Evolutionary conservation across 139 green algal species (phyloP).

Genomic region (Haematococcus sp.): DNA sequence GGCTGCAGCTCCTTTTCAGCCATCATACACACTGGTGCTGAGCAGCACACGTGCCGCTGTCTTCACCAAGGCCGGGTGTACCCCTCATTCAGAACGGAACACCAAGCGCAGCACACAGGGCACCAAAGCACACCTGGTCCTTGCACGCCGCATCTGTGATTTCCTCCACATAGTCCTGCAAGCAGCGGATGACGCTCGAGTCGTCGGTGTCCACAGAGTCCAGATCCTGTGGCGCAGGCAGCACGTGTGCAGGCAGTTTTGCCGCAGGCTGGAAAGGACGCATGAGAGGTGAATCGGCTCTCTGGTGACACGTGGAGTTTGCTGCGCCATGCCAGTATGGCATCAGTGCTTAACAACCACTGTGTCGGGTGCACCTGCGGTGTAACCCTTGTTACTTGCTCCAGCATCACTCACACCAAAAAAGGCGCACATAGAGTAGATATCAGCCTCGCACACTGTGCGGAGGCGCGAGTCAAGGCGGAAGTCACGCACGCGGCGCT

Average conservation of each 20-base stretch:
- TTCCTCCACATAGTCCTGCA: slow-evolving; percentile 36
- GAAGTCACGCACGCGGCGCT: slow-evolving; percentile 66
- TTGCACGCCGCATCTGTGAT: slow-evolving; percentile 43
- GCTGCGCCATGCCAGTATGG: no score
- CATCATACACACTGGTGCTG: no score
- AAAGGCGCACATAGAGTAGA: slow-evolving; percentile 47
- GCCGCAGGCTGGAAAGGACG: background rate
- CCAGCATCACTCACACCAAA: slow-evolving; percentile 21
- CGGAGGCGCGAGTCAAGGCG: slow-evolving; percentile 65
- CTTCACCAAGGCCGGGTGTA: no score
- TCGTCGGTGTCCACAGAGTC: slow-evolving; percentile 28
- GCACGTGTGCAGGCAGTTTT: background rate
- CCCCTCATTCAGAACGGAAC: no score
- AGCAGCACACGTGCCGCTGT: no score
- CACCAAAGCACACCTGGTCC: slow-evolving; percentile 29
- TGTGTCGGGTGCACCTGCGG: background rate
- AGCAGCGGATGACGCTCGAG: slow-evolving; percentile 26
- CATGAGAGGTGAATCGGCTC: background rate
- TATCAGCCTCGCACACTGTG: slow-evolving; percentile 36
- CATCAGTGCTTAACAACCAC: no score
- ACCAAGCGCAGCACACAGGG: no score
- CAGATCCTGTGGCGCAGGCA: slow-evolving; percentile 16
- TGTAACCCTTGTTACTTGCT: background rate
- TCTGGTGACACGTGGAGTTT: no score
- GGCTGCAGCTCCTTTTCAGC: no score